Conservation (phyloP, 257 asterid genomes). For the Echium plantagineum region DNA sequence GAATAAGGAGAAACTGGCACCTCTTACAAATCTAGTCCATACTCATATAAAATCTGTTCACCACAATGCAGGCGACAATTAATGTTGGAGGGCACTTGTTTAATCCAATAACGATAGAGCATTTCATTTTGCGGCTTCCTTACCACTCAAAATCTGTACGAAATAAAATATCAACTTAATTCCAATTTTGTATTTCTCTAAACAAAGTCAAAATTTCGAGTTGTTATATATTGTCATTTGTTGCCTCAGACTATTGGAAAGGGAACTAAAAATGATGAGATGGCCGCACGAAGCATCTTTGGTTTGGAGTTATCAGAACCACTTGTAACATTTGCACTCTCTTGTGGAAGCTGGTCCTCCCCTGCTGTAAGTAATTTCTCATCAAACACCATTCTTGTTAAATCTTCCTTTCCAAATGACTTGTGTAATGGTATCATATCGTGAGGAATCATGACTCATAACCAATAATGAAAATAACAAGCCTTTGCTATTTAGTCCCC, state of each 20-base stretch:
- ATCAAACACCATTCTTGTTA: too few species aligned
- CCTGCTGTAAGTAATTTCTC: slow-evolving; percentile 68
- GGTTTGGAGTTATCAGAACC: slow-evolving; percentile 78
- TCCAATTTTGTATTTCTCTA: neutral
- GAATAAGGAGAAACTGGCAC: neutral
- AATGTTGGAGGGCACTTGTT: slow-evolving; percentile 62
- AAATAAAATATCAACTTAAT: neutral
- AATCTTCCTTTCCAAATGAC: neutral
- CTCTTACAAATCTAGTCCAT: neutral
- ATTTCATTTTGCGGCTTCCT: slow-evolving; percentile 68
- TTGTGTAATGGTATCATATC: neutral
- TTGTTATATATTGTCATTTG: neutral
- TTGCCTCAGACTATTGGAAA: slow-evolving; percentile 43
- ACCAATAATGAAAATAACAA: neutral
- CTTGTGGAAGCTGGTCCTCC: slow-evolving; percentile 97
- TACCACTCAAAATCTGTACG: slow-evolving; percentile 69
- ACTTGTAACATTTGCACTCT: slow-evolving; percentile 79
- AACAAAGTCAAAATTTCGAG: neutral
- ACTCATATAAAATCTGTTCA: neutral
- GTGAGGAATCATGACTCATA: neutral
- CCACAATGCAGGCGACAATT: slow-evolving; percentile 44
- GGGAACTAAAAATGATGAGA: slow-evolving; percentile 46
- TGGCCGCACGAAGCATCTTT: slow-evolving; percentile 34
- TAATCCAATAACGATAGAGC: slow-evolving; percentile 64
- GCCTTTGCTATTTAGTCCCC: neutral